Percentiles rank a stretch among this genome's conserved stretches.
Evolutionary conservation across 208 protist genomes (phyloP).

Genomic region (Entamoeba histolytica): DNA sequence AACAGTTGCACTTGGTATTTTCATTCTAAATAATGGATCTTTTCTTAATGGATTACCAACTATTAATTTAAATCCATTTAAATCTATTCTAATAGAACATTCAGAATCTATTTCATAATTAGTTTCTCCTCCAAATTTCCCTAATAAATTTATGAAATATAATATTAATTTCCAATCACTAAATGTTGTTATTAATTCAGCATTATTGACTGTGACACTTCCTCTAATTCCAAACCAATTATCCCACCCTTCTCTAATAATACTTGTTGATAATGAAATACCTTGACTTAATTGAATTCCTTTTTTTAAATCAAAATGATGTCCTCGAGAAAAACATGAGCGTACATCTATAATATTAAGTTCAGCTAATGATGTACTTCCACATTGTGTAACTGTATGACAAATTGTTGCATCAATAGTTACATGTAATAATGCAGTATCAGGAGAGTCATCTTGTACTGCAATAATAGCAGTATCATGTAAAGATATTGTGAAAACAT

Average conservation of each 20-base stretch:
- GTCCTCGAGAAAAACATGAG: neutral
- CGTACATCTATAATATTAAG: neutral
- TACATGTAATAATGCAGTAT: neutral
- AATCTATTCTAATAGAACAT: neutral
- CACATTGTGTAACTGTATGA: neutral
- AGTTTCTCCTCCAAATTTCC: neutral
- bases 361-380: neutral
- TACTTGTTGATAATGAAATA: neutral
- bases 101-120: neutral
- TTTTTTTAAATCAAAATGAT: neutral
- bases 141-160: neutral
- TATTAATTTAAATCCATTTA: neutral
- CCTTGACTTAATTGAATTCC: neutral
- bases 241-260: neutral
- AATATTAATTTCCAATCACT: neutral
- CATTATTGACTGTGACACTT: neutral
- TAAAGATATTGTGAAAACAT: neutral
- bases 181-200: neutral
- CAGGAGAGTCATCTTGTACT: neutral
- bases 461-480: neutral
- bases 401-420: neutral
- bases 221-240: neutral
- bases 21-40: neutral
- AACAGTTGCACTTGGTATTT: neutral
- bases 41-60: neutral